Percentiles rank a stretch among this genome's conserved stretches.
phyloP scores from a whole-genome alignment of 192 early-diverging fungal genomes.

The Thoreauomyces humboldtii region DNA sequence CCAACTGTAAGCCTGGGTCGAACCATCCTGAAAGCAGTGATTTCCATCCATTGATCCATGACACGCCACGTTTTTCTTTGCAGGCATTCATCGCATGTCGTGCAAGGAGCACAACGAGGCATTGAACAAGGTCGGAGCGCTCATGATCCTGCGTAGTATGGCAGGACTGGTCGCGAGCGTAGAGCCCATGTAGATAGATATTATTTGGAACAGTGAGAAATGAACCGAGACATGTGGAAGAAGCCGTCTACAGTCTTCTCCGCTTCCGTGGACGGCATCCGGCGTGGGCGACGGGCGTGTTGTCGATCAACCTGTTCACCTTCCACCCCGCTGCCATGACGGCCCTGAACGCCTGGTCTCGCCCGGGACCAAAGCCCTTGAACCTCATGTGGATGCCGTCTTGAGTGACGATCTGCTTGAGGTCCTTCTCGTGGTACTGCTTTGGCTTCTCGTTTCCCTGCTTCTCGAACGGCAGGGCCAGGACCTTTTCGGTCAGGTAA shows the following conservation, averaged over 20 bases:
- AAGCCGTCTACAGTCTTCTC: slow-evolving; percentile 80
- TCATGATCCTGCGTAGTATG: slow-evolving; percentile 42
- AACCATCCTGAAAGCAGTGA: too few relatives aligned
- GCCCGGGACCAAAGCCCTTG: slow-evolving; percentile 87
- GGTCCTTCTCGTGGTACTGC: slow-evolving; percentile 11
- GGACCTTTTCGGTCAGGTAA: slow-evolving; percentile 60
- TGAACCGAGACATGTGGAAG: too few relatives aligned
- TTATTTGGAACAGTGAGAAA: too few relatives aligned
- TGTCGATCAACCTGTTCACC: slow-evolving; percentile 75
- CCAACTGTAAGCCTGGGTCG: slow-evolving; percentile 48
- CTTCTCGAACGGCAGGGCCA: slow-evolving; percentile 50
- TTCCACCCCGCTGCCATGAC: slow-evolving; percentile 74
- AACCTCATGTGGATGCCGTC: slow-evolving; percentile 72
- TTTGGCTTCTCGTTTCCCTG: slow-evolving; percentile 19
- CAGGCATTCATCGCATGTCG: slow-evolving; percentile 32
- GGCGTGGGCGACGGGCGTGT: slow-evolving; percentile 86
- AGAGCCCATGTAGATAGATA: too few relatives aligned
- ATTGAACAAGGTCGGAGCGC: slow-evolving; percentile 47
- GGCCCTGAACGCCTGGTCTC: slow-evolving; percentile 90
- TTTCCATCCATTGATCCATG: too few relatives aligned
- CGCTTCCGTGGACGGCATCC: slow-evolving; percentile 89
- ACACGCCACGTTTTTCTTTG: background rate
- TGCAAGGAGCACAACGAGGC: slow-evolving; percentile 47
- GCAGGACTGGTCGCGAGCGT: too few relatives aligned
- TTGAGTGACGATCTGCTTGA: slow-evolving; percentile 48